Evolutionary conservation across 2,329 filamentous ascomycete genomes (phyloP).

Genomic region (Arthroderma uncinatum): DNA sequence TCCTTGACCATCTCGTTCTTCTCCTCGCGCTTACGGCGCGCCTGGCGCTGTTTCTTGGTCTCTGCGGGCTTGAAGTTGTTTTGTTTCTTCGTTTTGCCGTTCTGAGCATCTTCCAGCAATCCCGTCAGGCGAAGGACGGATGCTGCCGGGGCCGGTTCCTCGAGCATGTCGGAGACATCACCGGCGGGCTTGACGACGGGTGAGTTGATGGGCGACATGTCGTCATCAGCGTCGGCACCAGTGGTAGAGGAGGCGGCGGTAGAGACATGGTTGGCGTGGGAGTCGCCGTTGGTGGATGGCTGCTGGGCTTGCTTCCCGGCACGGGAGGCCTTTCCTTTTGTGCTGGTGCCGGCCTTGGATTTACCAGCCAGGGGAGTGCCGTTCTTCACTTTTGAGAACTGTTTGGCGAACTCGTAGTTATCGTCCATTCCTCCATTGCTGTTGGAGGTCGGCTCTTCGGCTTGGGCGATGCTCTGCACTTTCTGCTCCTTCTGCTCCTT

Average conservation of each 20-base stretch:
- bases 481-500: neutral
- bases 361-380: conserved; percentile 47
- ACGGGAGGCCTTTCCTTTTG: neutral
- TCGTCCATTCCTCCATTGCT: conserved; percentile 31
- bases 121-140: conserved; percentile 69
- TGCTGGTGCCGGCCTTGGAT: conserved; percentile 9
- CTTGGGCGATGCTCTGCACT: neutral
- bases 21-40: conserved; percentile 75
- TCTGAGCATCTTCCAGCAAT: conserved; percentile 43
- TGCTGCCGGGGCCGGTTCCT: conserved; percentile 55
- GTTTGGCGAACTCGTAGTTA: conserved; percentile 65
- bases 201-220: conserved; percentile 59
- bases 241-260: conserved; percentile 58
- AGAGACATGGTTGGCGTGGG: conserved; percentile 20
- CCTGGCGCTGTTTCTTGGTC: conserved; percentile 93
- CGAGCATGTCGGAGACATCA: conserved; percentile 86
- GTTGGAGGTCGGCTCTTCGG: neutral
- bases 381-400: conserved; percentile 59
- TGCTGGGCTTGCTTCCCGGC: conserved; percentile 11
- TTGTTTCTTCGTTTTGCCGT: conserved; percentile 51
- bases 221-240: conserved; percentile 68
- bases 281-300: neutral
- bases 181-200: conserved; percentile 47
- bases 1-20: conserved; percentile 64
- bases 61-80: conserved; percentile 54